These are phyloP conservation scores for Claviceps pazoutovae DNA, from an alignment of 2,329 filamentous ascomycete genomes.

Conservation along the genomic window DNA sequence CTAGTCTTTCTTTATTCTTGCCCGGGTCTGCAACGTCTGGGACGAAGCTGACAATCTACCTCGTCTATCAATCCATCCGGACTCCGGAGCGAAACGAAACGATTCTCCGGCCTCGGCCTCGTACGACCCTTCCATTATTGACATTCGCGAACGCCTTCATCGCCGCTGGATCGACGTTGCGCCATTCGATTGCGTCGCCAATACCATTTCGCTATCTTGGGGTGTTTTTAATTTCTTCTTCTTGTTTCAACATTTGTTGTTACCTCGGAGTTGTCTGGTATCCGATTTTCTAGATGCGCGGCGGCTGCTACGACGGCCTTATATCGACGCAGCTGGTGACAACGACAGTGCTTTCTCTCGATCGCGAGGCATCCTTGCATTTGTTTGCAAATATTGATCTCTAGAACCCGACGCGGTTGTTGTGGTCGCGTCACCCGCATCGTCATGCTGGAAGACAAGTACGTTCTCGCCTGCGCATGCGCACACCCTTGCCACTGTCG, in stretches of 20 bases:
- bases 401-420: background rate
- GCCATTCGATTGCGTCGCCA: no score
- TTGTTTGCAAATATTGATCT: no score
- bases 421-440: background rate
- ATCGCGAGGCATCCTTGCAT: background rate
- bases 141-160: no score
- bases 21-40: constrained; percentile 3
- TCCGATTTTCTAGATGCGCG: background rate
- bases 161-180: no score
- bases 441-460: constrained; percentile 27
- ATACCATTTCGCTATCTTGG: background rate
- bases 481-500: background rate
- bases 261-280: background rate
- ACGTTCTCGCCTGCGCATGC: constrained; percentile 8
- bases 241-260: background rate
- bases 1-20: background rate
- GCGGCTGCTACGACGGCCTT: background rate
- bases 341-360: background rate
- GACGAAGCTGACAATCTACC: background rate
- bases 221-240: background rate
- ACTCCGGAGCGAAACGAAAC: background rate
- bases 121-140: background rate
- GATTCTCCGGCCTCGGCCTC: background rate
- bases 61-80: background rate
- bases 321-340: constrained; percentile 1